Base-by-base conservation (phyloP, 495 filamentous ascomycete species). In the Xylaria acuta region DNA sequence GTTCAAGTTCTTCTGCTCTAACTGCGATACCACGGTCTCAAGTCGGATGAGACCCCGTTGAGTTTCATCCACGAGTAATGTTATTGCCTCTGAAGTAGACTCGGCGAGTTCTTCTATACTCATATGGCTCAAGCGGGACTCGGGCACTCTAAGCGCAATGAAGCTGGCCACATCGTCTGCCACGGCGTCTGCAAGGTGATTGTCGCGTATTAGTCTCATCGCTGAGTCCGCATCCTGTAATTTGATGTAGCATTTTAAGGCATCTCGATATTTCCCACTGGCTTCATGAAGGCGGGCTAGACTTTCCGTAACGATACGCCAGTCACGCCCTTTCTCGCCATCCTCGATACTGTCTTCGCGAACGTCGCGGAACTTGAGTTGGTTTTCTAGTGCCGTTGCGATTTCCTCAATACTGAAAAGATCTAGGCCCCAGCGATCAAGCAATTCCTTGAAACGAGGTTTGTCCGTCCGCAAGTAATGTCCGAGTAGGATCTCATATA, bases 191-290 rank as follows among this genome's bases (percentile, higher is more conserved):
- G 97, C 89, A 32, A 99, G 84, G 73, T 94, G 93, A 75, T 92
- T 92, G 32, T 96, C 92, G 68, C 88, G 87, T 73, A 98, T 95
- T 67, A 99, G 82, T 27, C 85, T 82, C 90, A 99, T 95, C 0
- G 93, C 92, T 20, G 91, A 90, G 72, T 98, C 94, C 1, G 93
- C 96, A 84, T 98, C 93, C 77, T 97, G 94, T 14, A 97, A 86
- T 47, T 87, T 90, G 76, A 98, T 96, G 79, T 95, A 97, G 81
- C 92, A 96, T 72, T 86, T 90, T 45, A 99, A 82, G 1, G 96
- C 96, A 78, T 97, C 94, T 70, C 90, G 86, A 65, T 92, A 90
- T 56, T 93, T 91, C 1, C 92, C 92, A 72, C 89, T 90, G 25
- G 92, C 92, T 63, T 98, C 86, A 76, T 93, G 92, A 9, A 98